Evolutionary conservation across 2,329 filamentous ascomycete species (phyloP).

Genomic region (Colletotrichum tropicale): DNA sequence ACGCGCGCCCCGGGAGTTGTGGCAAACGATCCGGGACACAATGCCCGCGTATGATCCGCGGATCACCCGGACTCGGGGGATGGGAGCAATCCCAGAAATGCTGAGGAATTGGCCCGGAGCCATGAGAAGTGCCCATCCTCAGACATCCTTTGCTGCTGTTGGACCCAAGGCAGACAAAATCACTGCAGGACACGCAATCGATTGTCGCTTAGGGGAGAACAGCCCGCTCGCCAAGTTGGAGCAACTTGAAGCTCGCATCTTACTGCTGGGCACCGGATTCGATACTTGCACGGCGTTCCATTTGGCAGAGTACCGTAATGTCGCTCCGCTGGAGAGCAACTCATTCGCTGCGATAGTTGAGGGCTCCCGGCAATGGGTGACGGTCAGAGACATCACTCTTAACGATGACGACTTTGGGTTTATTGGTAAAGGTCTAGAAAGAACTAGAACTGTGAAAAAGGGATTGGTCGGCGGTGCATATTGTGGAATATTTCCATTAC

Average conservation of each 20-base stretch:
- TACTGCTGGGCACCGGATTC: conserved; percentile 16
- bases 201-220: background rate
- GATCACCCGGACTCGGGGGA: background rate
- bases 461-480: background rate
- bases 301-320: conserved; percentile 13
- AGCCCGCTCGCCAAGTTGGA: background rate
- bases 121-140: conserved; percentile 21
- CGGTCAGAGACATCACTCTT: conserved; percentile 3
- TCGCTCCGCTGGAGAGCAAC: background rate
- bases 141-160: conserved; percentile 5
- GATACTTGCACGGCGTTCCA: conserved; percentile 20
- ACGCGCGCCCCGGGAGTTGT: conserved; percentile 19
- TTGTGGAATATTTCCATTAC: background rate
- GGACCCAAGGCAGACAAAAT: background rate
- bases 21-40: conserved; percentile 18
- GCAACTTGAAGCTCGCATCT: conserved; percentile 5
- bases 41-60: conserved; percentile 15
- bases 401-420: background rate
- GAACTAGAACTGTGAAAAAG: background rate
- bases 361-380: conserved; percentile 15
- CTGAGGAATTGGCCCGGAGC: conserved; percentile 21
- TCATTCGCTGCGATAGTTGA: conserved; percentile 14
- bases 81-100: conserved; percentile 20
- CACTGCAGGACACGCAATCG: background rate
- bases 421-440: background rate